phyloP scores from a whole-genome alignment of 345 rosid genomes.

The Eucalyptus cloeziana region DNA sequence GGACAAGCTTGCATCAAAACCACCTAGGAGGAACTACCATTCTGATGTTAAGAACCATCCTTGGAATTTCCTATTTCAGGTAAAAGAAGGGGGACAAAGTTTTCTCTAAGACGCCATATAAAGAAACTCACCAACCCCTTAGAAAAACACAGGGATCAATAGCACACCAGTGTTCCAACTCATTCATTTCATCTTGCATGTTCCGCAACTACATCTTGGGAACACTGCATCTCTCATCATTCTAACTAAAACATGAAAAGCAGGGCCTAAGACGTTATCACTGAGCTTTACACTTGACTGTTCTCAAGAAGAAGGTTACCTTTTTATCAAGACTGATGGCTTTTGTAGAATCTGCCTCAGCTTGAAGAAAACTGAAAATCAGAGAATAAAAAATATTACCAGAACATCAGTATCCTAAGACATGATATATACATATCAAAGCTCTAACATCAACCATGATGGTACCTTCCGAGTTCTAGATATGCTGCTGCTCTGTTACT shows the following conservation, averaged over 20 bases:
- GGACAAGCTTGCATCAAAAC: background rate
- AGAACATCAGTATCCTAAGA: background rate
- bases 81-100: background rate
- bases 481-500: conserved; percentile 97
- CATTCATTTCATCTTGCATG: background rate
- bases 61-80: background rate
- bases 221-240: background rate
- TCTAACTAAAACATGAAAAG: background rate
- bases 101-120: background rate
- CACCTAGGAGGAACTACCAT: background rate
- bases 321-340: conserved; percentile 84
- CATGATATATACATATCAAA: background rate
- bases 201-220: background rate
- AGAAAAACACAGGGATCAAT: background rate
- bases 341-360: conserved; percentile 78
- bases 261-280: background rate
- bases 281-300: background rate
- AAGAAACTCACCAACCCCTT: background rate
- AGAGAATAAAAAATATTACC: conserved; percentile 6
- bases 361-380: conserved; percentile 76
- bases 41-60: background rate
- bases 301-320: conserved; percentile 13
- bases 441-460: background rate
- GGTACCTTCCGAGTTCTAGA: conserved; percentile 71
- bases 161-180: background rate